phyloP scores from a whole-genome alignment of 179 eudicot genomes.

The Spergularia azorica region DNA sequence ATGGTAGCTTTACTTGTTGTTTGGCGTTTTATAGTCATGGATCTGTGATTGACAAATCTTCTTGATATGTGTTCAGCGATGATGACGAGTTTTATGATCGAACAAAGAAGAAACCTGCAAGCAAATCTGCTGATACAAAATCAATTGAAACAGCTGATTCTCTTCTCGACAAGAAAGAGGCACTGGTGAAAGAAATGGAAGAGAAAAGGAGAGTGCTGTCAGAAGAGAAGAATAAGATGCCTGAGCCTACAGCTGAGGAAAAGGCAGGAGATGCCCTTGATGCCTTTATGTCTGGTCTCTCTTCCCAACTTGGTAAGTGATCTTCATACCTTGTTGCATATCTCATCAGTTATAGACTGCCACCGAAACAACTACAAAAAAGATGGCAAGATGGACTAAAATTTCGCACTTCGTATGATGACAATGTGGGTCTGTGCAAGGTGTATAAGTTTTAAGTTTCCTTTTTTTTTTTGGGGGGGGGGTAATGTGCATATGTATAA shows the following conservation, averaged over 20 bases:
- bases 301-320: constrained; percentile 79
- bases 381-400: background rate
- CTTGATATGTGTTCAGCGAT: constrained; percentile 49
- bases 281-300: constrained; percentile 88
- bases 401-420: too few species aligned
- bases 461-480: too few species aligned
- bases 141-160: constrained; percentile 93
- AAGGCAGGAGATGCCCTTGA: constrained; percentile 86
- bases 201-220: constrained; percentile 58
- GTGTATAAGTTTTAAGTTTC: too few species aligned
- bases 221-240: constrained; percentile 59
- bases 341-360: constrained; percentile 3
- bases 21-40: background rate
- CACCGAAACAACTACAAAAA: background rate
- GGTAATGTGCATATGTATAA: too few species aligned
- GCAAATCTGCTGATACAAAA: constrained; percentile 57
- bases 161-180: constrained; percentile 87
- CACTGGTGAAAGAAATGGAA: constrained; percentile 64
- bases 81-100: constrained; percentile 98
- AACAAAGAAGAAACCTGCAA: constrained; percentile 60
- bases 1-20: constrained; percentile 8
- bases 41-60: constrained; percentile 5
- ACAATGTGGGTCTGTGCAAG: too few species aligned
- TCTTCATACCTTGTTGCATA: constrained; percentile 9
- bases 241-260: constrained; percentile 39